phyloP scores from a whole-genome alignment of 106 monocot species.

The Phalaenopsis equestris region DNA sequence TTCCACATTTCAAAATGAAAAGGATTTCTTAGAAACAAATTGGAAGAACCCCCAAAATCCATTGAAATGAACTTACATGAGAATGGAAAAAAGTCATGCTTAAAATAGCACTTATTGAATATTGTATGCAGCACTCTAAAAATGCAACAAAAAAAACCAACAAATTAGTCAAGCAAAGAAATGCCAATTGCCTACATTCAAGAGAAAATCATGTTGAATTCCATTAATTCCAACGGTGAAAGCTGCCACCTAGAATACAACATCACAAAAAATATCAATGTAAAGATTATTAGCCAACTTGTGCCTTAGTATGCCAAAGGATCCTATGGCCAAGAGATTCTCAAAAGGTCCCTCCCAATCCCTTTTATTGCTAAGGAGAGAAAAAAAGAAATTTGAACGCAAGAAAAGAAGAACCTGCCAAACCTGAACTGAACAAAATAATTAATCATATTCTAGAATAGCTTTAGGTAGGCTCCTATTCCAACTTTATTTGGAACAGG shows the following conservation, averaged over 20 bases:
- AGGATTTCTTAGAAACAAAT: constrained; percentile 18
- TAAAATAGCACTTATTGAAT: background rate
- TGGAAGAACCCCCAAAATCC: constrained; percentile 7
- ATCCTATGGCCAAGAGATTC: background rate
- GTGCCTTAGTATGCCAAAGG: background rate
- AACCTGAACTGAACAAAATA: background rate
- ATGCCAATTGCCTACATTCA: background rate
- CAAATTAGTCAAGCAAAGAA: background rate
- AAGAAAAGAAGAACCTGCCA: background rate
- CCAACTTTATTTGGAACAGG: background rate
- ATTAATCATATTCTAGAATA: background rate
- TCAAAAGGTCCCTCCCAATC: background rate
- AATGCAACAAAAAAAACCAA: background rate
- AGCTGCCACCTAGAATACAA: background rate
- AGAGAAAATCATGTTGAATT: background rate
- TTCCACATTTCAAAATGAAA: constrained; percentile 23
- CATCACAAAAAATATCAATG: background rate
- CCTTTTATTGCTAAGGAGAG: background rate
- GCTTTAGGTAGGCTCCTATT: background rate
- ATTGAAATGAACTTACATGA: constrained; percentile 5
- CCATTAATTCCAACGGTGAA: background rate
- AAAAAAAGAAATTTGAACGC: background rate
- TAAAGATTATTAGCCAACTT: background rate
- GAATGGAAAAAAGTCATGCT: background rate
- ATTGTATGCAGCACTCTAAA: background rate